These are phyloP conservation scores for Boletus coccyginus DNA, from an alignment of 768 basidiomycete species.

Conservation along the genomic window DNA sequence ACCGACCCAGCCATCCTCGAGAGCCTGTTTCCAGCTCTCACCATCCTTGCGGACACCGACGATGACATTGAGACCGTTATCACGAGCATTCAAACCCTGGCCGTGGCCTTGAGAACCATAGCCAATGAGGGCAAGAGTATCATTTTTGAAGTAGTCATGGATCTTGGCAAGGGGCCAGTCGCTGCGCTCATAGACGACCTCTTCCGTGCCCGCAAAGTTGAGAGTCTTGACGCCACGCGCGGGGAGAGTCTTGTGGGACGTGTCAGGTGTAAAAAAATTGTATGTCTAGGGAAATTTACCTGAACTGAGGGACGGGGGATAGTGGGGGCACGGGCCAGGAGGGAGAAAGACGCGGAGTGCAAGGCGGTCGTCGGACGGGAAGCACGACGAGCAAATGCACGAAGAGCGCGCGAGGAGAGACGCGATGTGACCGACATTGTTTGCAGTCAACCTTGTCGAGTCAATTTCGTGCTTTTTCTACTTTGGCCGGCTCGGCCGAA, in stretches of 20 bases:
- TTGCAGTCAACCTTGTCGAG: neutral
- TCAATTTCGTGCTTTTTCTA: slow-evolving; percentile 12
- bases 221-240: slow-evolving; percentile 90
- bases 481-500: slow-evolving; percentile 12
- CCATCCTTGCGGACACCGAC: slow-evolving; percentile 97
- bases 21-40: slow-evolving; percentile 94
- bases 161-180: slow-evolving; percentile 99
- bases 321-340: slow-evolving; percentile 49
- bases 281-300: slow-evolving; percentile 33
- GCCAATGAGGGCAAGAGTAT: slow-evolving; percentile 97
- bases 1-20: slow-evolving; percentile 92
- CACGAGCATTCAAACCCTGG: slow-evolving; percentile 97
- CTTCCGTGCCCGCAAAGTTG: slow-evolving; percentile 92
- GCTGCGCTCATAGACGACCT: slow-evolving; percentile 90
- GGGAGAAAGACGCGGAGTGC: slow-evolving; percentile 48
- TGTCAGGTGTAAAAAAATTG: slow-evolving; percentile 5
- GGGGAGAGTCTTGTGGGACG: slow-evolving; percentile 36
- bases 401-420: slow-evolving; percentile 65
- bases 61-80: slow-evolving; percentile 98
- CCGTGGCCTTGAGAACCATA: slow-evolving; percentile 99
- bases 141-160: slow-evolving; percentile 99
- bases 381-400: slow-evolving; percentile 64
- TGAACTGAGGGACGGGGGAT: slow-evolving; percentile 22
- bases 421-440: slow-evolving; percentile 61
- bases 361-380: slow-evolving; percentile 50